Base-by-base conservation (phyloP, 2,329 filamentous ascomycete species). In the Trichothecium roseum region DNA sequence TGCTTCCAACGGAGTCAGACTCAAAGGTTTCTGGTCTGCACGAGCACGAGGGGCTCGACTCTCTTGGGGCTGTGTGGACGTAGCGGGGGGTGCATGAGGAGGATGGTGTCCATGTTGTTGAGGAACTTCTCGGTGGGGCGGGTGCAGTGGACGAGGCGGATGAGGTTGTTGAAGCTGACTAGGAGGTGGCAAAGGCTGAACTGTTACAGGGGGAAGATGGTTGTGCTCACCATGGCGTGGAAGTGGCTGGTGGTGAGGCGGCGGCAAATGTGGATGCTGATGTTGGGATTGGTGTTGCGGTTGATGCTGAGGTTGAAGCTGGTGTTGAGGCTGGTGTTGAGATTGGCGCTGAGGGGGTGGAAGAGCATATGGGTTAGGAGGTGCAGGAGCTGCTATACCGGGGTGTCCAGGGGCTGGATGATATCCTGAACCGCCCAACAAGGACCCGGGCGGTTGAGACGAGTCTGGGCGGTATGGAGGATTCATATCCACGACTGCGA, bases 81-180 rank as follows among this genome's bases (percentile, higher is more conserved):
- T 28, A 35, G 34, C 17, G 20, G 20, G 20, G 20, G 20, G 20
- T 24, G 20, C 26, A n/a, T 27, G 34, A 9, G 20, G 15, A 24
- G 8, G 27, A 17, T 36, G 20, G 5, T 30, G 14, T 30, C 31
- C 9, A 27, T 4, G 28, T 30, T 30, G 20, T n/a, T 20, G 18
- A 12, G 18, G 31, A 20, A 8, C 12, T 20, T 8, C 31, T 8
- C 14, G 14, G 18, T 22, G 16, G 14, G 20, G 26, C 17, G 34
- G 20, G 5, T 36, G 27, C 4, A 24, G 35, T 15, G 29, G 38
- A 4, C 27, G 34, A 17, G 31, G 34, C 8, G 26, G 78, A 30
- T 39, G 37, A 18, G 6, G 30, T 12, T 37, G 35, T 18, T 35
- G 32, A 30, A 32, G 36, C 13, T 20, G 35, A 18, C 24, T 34